Percentiles rank a stretch among this genome's conserved stretches.
phyloP scores from a whole-genome alignment of 257 asterid species.

The Scutellaria barbata region DNA sequence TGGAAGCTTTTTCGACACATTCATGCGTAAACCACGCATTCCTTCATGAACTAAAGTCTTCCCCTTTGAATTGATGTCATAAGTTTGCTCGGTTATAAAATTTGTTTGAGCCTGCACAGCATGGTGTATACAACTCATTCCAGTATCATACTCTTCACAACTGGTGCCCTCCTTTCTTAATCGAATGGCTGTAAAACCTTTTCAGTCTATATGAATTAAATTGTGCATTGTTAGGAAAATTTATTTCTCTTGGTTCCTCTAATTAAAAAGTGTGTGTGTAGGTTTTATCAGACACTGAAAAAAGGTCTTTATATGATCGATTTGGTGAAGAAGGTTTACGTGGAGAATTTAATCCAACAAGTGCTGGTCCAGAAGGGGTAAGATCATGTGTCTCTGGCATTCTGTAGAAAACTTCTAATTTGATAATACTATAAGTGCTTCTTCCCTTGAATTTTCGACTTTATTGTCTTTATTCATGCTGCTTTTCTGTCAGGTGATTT shows the following conservation, averaged over 20 bases:
- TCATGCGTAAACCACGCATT: too few species aligned
- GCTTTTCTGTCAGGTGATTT: conserved; percentile 20
- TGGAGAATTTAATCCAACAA: conserved; percentile 67
- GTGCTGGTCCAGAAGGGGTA: conserved; percentile 71
- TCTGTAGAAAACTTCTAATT: conserved; percentile 20
- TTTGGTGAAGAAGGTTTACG: conserved; percentile 87
- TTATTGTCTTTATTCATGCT: conserved; percentile 24
- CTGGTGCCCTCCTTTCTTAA: not conserved
- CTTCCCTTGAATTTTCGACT: not conserved
- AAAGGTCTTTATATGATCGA: conserved; percentile 82
- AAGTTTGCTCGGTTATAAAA: not conserved
- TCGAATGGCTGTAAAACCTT: conserved; percentile 19
- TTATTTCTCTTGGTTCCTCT: conserved; percentile 24
- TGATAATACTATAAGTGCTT: not conserved
- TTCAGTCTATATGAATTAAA: conserved; percentile 13
- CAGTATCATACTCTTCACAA: conserved; percentile 5
- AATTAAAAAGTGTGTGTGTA: conserved; percentile 43
- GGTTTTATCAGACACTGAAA: conserved; percentile 92
- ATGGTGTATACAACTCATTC: conserved; percentile 6
- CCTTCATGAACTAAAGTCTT: not conserved
- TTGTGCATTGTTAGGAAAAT: conserved; percentile 18
- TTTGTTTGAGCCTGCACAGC: conserved; percentile 3
- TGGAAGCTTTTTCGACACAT: not conserved
- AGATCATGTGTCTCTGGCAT: conserved; percentile 31
- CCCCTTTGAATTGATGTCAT: conserved; percentile 5